phyloP scores from a whole-genome alignment of 345 rosid genomes.

The Durio zibethinus region DNA sequence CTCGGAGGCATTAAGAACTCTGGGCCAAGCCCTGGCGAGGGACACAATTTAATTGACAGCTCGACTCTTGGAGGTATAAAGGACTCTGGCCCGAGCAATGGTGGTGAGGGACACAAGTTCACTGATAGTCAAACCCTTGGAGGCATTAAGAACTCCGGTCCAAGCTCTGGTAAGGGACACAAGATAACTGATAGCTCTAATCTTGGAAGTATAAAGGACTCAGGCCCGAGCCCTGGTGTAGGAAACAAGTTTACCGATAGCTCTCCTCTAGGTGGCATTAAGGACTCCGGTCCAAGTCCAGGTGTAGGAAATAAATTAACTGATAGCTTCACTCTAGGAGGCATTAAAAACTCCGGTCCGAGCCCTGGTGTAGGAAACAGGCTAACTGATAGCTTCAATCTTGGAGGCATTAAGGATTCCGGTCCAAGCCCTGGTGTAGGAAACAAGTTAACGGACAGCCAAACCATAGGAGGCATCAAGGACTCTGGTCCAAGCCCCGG shows the following conservation, averaged over 20 bases:
- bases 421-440: slow-evolving; percentile 27
- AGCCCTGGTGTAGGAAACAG: slow-evolving; percentile 19
- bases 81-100: not conserved
- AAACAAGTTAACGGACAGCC: not conserved
- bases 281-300: slow-evolving; percentile 26
- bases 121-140: slow-evolving; percentile 19
- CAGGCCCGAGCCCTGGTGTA: slow-evolving; percentile 22
- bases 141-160: slow-evolving; percentile 38
- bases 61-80: not conserved
- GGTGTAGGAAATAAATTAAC: slow-evolving; percentile 12
- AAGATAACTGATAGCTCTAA: not conserved
- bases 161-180: slow-evolving; percentile 26
- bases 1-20: slow-evolving; percentile 35
- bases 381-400: not conserved
- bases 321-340: not conserved
- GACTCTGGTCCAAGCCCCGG: slow-evolving; percentile 26
- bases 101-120: slow-evolving; percentile 37
- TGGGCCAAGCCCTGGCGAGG: slow-evolving; percentile 36
- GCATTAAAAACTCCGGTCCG: slow-evolving; percentile 28
- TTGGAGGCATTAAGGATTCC: slow-evolving; percentile 22
- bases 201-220: slow-evolving; percentile 20
- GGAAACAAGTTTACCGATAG: slow-evolving; percentile 16
- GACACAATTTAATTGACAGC: not conserved
- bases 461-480: not conserved
- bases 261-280: slow-evolving; percentile 8